Conservation (phyloP, 2,329 filamentous ascomycete genomes). For the Hymenoscyphus fructigenus region DNA sequence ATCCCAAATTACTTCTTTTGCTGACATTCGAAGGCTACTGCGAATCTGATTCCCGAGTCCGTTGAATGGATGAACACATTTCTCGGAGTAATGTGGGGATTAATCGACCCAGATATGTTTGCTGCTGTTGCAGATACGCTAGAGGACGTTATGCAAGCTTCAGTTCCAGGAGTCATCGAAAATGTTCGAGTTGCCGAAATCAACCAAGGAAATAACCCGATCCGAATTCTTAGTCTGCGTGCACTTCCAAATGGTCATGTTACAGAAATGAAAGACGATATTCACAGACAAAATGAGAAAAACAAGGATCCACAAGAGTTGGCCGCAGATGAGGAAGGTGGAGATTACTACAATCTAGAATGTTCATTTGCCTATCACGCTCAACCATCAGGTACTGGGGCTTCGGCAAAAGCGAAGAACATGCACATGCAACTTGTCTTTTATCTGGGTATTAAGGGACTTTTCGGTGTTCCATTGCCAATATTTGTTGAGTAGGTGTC, state of each 20-base stretch:
- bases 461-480: constrained; percentile 29
- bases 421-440: constrained; percentile 98
- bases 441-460: constrained; percentile 65
- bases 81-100: constrained; percentile 79
- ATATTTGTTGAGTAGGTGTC: constrained; percentile 17
- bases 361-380: constrained; percentile 90
- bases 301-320: constrained; percentile 83
- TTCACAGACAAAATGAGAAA: constrained; percentile 75
- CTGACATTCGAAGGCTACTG: constrained; percentile 57
- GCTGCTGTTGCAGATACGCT: constrained; percentile 84
- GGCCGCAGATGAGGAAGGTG: constrained; percentile 85
- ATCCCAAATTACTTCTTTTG: not conserved
- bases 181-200: constrained; percentile 95
- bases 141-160: constrained; percentile 96
- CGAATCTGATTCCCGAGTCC: constrained; percentile 88
- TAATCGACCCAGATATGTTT: constrained; percentile 96
- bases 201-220: constrained; percentile 85
- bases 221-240: constrained; percentile 83
- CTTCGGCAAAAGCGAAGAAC: constrained; percentile 82
- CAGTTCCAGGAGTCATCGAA: constrained; percentile 85
- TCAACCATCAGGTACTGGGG: constrained; percentile 63
- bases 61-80: constrained; percentile 97
- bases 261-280: constrained; percentile 76
- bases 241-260: constrained; percentile 82
- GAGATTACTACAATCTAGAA: constrained; percentile 91